Evolutionary conservation across 1,284 basidiomycete species (phyloP), one percentile per base, ranked within the genome.

Genomic region (Cutaneotrichosporon arboriforme): DNA sequence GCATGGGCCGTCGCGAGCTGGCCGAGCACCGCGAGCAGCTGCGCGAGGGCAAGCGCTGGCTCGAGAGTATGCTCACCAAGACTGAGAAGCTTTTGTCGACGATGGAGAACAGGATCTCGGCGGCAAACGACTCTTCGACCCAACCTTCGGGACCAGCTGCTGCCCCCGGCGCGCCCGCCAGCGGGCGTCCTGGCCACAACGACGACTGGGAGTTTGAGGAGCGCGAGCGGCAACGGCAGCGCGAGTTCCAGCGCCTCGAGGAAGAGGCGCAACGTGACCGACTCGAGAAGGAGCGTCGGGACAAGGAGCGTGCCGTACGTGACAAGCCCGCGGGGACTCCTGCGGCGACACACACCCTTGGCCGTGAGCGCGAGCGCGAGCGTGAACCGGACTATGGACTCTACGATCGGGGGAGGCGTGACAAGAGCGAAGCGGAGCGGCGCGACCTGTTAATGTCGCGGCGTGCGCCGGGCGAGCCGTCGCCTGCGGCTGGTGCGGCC

Each of bases 11-110:
- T 3, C 65, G 70, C 5, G 74, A 75, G 52, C 60, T 76, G 1
- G 46, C 57, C 17, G 74, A 76, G 49, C 74, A 76, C 54, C 70
- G 72, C 13, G 73, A 75, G 43, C 70, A 72, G 55, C 66, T 76
- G 4, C 62, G 71, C 42, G 73, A 76, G 42, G 73, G 73, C 55
- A 74, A 72, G 55, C 54, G 65, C 23, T 76, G 74, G 74, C 60
- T 76, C 9, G 74, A 76, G 49, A 60, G 54, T 26, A 74, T 72
- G 65, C 47, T 76, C 33, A 39, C 59, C 47, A 69, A 68, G 59
- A 74, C 73, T n/a, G 73, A 76, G 36, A 69, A 72, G 48, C 61
- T 74, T 42, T 46, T 76, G 20, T 53, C 63, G 23, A 66, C 67
- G 61, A 67, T 76, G 15, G 73, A 76, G 52, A 70, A 66, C 51